Conservation (phyloP, 768 basidiomycete species). For the Auricularia sp. region DNA sequence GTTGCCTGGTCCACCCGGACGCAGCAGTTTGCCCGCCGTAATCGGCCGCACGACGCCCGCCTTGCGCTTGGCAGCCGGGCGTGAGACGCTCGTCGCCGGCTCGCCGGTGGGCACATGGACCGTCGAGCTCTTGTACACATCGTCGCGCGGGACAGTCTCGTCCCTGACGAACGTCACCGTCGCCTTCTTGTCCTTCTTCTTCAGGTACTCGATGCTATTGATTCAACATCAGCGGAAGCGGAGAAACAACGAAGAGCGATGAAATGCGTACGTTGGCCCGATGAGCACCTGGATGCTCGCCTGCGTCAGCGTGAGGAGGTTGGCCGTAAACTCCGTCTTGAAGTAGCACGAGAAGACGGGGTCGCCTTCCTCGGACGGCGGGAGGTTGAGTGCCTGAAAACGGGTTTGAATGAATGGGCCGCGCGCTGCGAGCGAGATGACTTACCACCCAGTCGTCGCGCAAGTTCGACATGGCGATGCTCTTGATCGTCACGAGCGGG, state of each 20-base stretch:
- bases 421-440: not conserved
- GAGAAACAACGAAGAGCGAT: not conserved
- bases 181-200: conserved; percentile 95
- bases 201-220: conserved; percentile 71
- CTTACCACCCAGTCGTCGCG: conserved; percentile 92
- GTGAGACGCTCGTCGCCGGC: conserved; percentile 67
- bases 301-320: conserved; percentile 71
- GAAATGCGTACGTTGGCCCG: conserved; percentile 57
- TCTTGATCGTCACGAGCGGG: conserved; percentile 77
- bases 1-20: conserved; percentile 63
- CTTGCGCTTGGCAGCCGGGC: conserved; percentile 79
- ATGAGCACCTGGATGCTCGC: conserved; percentile 65
- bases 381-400: conserved; percentile 63
- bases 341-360: conserved; percentile 84
- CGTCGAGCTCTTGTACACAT: conserved; percentile 87
- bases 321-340: conserved; percentile 89
- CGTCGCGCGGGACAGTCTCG: conserved; percentile 68
- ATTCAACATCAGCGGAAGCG: no score
- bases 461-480: conserved; percentile 77
- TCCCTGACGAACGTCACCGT: conserved; percentile 84
- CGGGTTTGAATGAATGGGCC: not conserved
- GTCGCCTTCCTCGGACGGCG: conserved; percentile 84
- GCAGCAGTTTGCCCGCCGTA: conserved; percentile 72
- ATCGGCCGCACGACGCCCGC: conserved; percentile 78
- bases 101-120: conserved; percentile 87